Conservation (phyloP, 2,329 filamentous ascomycete genomes). For the Clonostachys solani region DNA sequence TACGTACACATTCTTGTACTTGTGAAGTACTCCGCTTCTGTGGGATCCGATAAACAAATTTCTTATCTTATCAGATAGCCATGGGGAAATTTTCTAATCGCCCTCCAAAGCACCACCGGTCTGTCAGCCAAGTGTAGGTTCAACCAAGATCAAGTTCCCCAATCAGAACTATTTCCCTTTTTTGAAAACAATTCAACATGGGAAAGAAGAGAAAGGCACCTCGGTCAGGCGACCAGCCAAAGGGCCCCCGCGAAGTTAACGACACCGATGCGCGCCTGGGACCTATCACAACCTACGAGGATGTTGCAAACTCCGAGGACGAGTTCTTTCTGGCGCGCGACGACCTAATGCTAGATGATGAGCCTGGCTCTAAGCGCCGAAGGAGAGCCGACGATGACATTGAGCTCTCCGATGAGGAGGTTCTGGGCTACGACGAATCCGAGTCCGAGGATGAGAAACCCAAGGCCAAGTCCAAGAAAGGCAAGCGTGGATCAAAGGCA, state of each 20-base stretch:
- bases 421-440: slow-evolving; percentile 41
- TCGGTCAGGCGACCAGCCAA: slow-evolving; percentile 35
- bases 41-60: not conserved
- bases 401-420: slow-evolving; percentile 59
- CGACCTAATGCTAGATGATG: slow-evolving; percentile 80
- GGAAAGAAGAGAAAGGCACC: slow-evolving; percentile 69
- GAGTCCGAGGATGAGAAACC: slow-evolving; percentile 29
- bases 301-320: slow-evolving; percentile 91
- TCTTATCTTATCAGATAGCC: not conserved
- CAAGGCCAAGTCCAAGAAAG: slow-evolving; percentile 24
- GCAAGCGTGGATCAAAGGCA: slow-evolving; percentile 28
- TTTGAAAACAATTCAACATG: slow-evolving; percentile 31
- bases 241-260: slow-evolving; percentile 51
- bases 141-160: not conserved
- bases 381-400: slow-evolving; percentile 68
- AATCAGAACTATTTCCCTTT: not conserved
- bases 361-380: slow-evolving; percentile 71
- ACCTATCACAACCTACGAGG: slow-evolving; percentile 63
- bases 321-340: slow-evolving; percentile 88
- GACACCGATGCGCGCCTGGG: slow-evolving; percentile 57
- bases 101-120: not conserved
- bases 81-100: not conserved
- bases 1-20: too few relatives aligned
- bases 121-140: too few relatives aligned
- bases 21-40: too few relatives aligned